Evolutionary conservation across 345 rosid species (phyloP).

Genomic region (Draba incana): DNA sequence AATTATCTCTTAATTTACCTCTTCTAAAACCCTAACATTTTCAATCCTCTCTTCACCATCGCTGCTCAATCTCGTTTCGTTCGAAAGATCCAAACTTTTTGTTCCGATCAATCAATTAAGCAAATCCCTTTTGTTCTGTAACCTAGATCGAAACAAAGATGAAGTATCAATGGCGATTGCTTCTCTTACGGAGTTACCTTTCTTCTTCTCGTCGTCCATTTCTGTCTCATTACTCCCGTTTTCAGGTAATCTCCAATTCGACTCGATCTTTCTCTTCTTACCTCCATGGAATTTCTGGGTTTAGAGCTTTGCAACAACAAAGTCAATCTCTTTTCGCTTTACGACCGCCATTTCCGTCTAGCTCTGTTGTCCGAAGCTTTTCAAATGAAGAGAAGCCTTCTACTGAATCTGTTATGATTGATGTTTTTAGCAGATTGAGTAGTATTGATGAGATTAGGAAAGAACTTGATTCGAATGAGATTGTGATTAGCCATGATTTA

Average conservation of each 20-base stretch:
- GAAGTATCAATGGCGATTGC: conserved; percentile 33
- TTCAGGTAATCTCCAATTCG: conserved; percentile 47
- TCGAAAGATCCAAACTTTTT: conserved; percentile 18
- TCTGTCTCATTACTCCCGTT: conserved; percentile 30
- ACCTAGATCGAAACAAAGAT: not conserved
- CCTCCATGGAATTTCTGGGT: conserved; percentile 33
- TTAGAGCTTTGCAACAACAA: conserved; percentile 17
- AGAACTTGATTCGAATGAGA: conserved; percentile 51
- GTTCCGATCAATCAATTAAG: conserved; percentile 13
- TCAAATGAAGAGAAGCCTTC: conserved; percentile 48
- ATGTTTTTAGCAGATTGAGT: conserved; percentile 51
- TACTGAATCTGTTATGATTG: conserved; percentile 42
- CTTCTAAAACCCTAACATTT: conserved; percentile 26
- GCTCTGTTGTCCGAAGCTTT: conserved; percentile 39
- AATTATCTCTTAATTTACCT: too few relatives aligned
- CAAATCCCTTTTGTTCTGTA: not conserved
- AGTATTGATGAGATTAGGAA: conserved; percentile 48
- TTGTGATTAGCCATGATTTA: conserved; percentile 56
- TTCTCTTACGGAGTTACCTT: conserved; percentile 41
- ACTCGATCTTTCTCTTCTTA: conserved; percentile 38
- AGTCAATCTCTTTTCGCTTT: conserved; percentile 2
- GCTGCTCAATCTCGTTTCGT: conserved; percentile 8
- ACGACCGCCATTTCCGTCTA: not conserved
- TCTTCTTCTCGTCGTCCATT: conserved; percentile 41
- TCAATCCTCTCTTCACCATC: not conserved